phyloP scores from a whole-genome alignment of 2,329 filamentous ascomycete genomes.

The Metarhizium album region DNA sequence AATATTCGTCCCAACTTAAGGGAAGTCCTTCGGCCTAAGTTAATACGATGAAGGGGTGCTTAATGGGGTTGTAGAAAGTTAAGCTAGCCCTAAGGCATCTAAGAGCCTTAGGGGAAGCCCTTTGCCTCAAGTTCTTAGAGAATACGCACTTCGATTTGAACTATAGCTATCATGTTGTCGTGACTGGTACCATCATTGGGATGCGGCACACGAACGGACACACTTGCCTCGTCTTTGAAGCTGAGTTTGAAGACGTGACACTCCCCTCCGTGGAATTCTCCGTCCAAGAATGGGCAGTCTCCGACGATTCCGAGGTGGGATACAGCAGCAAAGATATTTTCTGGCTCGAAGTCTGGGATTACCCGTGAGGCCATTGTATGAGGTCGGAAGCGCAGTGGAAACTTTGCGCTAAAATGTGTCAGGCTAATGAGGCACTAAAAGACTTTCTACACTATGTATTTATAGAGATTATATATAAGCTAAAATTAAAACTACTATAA shows the following conservation, averaged over 20 bases:
- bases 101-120: neutral
- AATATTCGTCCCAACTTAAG: neutral
- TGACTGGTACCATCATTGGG: neutral
- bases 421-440: too few relatives aligned
- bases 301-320: neutral
- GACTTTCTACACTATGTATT: too few relatives aligned
- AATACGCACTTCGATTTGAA: neutral
- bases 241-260: conserved; percentile 3
- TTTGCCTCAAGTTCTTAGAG: neutral
- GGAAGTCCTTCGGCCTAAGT: conserved; percentile 1
- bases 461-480: too few relatives aligned
- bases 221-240: neutral
- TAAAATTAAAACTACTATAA: too few relatives aligned
- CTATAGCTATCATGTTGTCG: neutral
- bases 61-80: conserved; percentile 1
- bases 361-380: too few relatives aligned
- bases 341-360: too few relatives aligned
- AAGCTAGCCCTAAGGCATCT: conserved; percentile 1
- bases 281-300: neutral
- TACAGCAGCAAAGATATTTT: neutral
- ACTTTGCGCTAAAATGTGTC: too few relatives aligned
- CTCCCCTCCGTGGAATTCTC: conserved; percentile 1
- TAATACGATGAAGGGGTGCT: conserved; percentile 1
- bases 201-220: neutral
- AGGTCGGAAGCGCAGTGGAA: too few relatives aligned